Conservation (phyloP, 352 stramenopile genomes). For the Blastocystis sp. region DNA sequence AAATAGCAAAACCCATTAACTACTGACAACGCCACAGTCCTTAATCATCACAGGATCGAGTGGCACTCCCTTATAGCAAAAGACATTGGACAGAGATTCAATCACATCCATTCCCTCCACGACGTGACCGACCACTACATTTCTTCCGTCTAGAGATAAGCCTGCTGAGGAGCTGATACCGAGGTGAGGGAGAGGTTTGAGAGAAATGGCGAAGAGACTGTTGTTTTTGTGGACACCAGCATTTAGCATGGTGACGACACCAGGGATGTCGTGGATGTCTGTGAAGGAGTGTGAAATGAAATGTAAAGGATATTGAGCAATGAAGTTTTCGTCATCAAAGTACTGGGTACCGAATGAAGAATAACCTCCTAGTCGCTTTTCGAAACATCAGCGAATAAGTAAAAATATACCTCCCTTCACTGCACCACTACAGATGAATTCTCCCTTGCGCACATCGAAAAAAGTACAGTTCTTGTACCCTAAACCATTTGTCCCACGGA, state of each 20-base stretch:
- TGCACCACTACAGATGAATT: slow-evolving; percentile 47
- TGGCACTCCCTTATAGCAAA: slow-evolving; percentile 48
- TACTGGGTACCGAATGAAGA: slow-evolving; percentile 41
- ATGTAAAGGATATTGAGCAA: slow-evolving; percentile 52
- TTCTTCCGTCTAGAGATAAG: slow-evolving; percentile 37
- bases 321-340: slow-evolving; percentile 63
- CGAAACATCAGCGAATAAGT: neutral
- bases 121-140: slow-evolving; percentile 57
- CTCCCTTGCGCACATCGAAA: slow-evolving; percentile 51
- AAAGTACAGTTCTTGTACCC: slow-evolving; percentile 52
- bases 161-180: no score
- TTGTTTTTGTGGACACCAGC: slow-evolving; percentile 53
- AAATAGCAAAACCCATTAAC: neutral
- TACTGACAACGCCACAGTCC: slow-evolving; percentile 25
- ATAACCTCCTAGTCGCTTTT: slow-evolving; percentile 60
- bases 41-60: slow-evolving; percentile 51
- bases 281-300: neutral
- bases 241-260: slow-evolving; percentile 60
- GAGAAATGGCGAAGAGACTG: slow-evolving; percentile 43
- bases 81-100: slow-evolving; percentile 5
- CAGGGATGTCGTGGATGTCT: slow-evolving; percentile 39
- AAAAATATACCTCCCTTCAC: slow-evolving; percentile 28
- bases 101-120: slow-evolving; percentile 23
- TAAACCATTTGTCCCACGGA: slow-evolving; percentile 44
- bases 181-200: slow-evolving; percentile 47